Conservation (phyloP, 371 early-diverging fungal genomes). For the Circinella minor region DNA sequence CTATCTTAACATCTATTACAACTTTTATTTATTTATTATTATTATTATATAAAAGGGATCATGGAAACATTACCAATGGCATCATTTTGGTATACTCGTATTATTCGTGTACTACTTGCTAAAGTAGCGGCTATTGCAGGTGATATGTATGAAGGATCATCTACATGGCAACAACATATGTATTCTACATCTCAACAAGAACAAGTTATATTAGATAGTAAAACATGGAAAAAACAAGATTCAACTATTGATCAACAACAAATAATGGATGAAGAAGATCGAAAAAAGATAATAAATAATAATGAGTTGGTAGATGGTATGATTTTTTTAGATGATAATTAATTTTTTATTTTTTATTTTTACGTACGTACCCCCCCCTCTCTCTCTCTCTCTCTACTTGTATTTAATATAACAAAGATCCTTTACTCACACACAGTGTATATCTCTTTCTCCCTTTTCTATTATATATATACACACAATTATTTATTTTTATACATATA, state of each 20-base stretch:
- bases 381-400: no score
- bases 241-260: background rate
- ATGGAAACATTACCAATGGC: conserved; percentile 59
- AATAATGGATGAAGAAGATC: background rate
- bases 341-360: background rate
- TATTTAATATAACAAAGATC: no score
- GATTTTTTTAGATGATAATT: conserved; percentile 10
- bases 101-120: conserved; percentile 57
- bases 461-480: no score
- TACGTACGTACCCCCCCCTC: no score
- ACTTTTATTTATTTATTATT: background rate
- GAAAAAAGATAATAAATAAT: background rate
- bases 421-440: no score
- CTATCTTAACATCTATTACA: background rate
- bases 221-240: background rate
- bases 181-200: conserved; percentile 14
- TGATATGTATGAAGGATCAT: conserved; percentile 46
- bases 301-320: conserved; percentile 19
- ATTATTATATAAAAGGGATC: conserved; percentile 32
- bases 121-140: conserved; percentile 56
- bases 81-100: conserved; percentile 64
- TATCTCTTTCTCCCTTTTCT: no score
- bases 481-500: no score
- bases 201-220: conserved; percentile 12
- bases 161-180: conserved; percentile 39